Percentiles rank a stretch among this genome's conserved stretches.
These are phyloP conservation scores for Lolium rigidum DNA, from an alignment of 176 grass and related monocot species.

Conservation along the genomic window DNA sequence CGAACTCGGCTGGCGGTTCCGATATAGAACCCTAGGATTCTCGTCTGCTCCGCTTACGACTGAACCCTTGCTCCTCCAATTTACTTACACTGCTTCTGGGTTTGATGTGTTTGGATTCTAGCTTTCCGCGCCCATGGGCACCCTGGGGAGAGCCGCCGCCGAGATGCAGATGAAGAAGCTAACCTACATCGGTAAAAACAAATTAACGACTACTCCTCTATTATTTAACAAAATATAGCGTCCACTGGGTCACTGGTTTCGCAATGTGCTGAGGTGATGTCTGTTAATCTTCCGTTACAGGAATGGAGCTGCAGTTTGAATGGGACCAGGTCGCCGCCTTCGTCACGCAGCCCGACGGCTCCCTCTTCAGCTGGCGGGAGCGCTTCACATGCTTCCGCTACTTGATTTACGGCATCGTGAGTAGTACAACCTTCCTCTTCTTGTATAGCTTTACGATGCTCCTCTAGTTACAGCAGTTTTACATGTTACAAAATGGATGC, in stretches of 20 bases:
- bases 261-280: not conserved
- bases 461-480: not conserved
- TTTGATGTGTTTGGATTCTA: conserved; percentile 52
- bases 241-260: too few species aligned
- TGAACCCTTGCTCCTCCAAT: not conserved
- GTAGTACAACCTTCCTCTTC: not conserved
- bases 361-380: conserved; percentile 94
- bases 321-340: conserved; percentile 93
- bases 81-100: not conserved
- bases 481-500: too few species aligned
- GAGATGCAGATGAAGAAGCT: conserved; percentile 94
- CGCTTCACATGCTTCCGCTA: conserved; percentile 76
- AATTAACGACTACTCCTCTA: too few species aligned
- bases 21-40: not conserved
- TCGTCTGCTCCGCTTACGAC: not conserved
- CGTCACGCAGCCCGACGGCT: conserved; percentile 87
- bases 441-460: not conserved
- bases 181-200: conserved; percentile 79
- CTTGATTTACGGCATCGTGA: conserved; percentile 91
- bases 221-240: not conserved
- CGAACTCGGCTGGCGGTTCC: not conserved
- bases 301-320: conserved; percentile 94
- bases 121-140: conserved; percentile 77
- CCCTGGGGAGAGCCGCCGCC: conserved; percentile 78
- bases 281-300: conserved; percentile 40